Base-by-base conservation (phyloP, 345 rosid genomes). In the Clausena lansium region DNA sequence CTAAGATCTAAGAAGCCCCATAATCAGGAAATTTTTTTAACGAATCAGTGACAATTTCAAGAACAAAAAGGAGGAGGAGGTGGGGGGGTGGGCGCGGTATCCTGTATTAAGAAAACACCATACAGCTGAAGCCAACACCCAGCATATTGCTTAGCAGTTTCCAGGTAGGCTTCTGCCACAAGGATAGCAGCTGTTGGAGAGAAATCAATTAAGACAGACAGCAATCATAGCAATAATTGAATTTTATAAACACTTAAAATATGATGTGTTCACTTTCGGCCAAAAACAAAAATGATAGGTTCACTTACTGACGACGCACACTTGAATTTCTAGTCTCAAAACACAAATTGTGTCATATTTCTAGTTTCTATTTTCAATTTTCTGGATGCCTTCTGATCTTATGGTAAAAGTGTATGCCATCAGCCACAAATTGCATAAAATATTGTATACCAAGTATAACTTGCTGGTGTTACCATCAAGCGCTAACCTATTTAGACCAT, bases 401-500 rank as follows among this genome's bases (percentile, higher is more conserved):
- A 27, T 15, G 32, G 41, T 20, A 45, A 57, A 57, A 52, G 60
- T 6, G n/a, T 45, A 47, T 15, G 61, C 36, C 57, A 73, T 27
- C 17, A 19, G 27, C 52, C 45, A 50, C 7, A 68, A 50, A 9
- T 13, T 30, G 10, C 19, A 72, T 32, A 9, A 58, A 52, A 54
- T n/a, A 38, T 64, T 72, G 54, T 10, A 39, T 50, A 71, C 38
- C 38, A 38, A 63, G n/a, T 66, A 59, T 33, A 32, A 59, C 72
- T 47, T 62, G 59, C 22, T 33, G 63, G 63, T 33, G 60, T 36
- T 35, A 19, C 45, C 58, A 70, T 45, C 65, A 76, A 81, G 63
- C n/a, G 36, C 80, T 55, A 41, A 55, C 74, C 81, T 73, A 73
- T 70, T 32, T 35, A 76, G 71, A 67, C 20, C 70, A 74, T 27